Conservation (phyloP, 2,329 filamentous ascomycete genomes). For the Curvularia hawaiiensis region DNA sequence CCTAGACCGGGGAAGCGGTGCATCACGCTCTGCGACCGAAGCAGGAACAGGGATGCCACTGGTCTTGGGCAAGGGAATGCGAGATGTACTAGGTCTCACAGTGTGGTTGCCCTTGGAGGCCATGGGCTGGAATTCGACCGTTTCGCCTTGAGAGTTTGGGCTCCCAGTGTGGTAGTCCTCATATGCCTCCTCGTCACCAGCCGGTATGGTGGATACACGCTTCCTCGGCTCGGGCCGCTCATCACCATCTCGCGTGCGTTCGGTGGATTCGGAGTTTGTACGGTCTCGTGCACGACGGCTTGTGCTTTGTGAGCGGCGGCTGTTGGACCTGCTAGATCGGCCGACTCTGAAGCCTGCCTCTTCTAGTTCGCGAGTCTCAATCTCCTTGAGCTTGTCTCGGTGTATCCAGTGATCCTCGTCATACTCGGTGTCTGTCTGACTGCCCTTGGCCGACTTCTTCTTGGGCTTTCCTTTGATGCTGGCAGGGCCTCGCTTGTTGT, state of each 20-base stretch:
- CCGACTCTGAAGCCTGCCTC: conserved; percentile 72
- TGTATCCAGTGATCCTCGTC: conserved; percentile 84
- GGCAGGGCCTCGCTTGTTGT: conserved; percentile 22
- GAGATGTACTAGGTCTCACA: conserved; percentile 64
- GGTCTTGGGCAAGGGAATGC: conserved; percentile 83
- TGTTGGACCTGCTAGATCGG: conserved; percentile 48
- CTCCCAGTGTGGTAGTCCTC: conserved; percentile 62
- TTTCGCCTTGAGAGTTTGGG: conserved; percentile 77
- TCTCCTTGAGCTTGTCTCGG: conserved; percentile 79
- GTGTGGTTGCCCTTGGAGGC: conserved; percentile 57
- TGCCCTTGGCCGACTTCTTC: conserved; percentile 34
- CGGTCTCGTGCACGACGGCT: conserved; percentile 34
- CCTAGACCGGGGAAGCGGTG: conserved; percentile 65
- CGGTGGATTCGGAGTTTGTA: conserved; percentile 40
- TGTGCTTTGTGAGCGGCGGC: conserved; percentile 43
- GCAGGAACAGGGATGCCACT: conserved; percentile 78
- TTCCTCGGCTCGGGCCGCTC: conserved; percentile 37
- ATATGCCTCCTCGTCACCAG: conserved; percentile 51
- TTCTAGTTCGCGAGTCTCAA: conserved; percentile 80
- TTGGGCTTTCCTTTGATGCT: conserved; percentile 30
- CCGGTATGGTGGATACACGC: conserved; percentile 47
- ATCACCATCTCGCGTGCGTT: conserved; percentile 31
- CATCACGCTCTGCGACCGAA: conserved; percentile 75
- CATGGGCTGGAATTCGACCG: conserved; percentile 60
- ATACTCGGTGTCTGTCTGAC: conserved; percentile 30